Evolutionary conservation across 768 basidiomycete species (phyloP).

Genomic region (Boletus tylopilopsis): DNA sequence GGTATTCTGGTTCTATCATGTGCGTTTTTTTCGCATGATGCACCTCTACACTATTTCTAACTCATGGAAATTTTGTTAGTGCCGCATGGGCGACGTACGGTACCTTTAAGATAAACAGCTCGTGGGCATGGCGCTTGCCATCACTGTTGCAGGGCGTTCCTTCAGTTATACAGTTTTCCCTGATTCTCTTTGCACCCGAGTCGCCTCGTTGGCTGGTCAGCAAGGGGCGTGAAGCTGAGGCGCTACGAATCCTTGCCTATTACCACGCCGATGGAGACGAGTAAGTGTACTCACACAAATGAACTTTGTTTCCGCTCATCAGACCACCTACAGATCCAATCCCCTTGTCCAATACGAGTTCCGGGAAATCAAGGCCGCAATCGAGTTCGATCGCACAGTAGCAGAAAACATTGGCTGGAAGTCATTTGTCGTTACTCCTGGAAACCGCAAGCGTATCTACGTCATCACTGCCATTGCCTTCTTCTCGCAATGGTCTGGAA

Average conservation of each 20-base stretch:
- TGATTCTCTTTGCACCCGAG: conserved; percentile 74
- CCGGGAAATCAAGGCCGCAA: conserved; percentile 75
- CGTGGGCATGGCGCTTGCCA: conserved; percentile 84
- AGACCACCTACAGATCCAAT: conserved; percentile 40
- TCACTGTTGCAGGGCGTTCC: conserved; percentile 70
- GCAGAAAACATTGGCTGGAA: conserved; percentile 63
- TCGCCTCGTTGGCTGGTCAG: conserved; percentile 80
- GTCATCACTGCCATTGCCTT: conserved; percentile 76
- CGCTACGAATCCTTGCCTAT: conserved; percentile 67
- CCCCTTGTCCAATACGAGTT: conserved; percentile 71
- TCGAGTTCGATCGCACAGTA: conserved; percentile 62
- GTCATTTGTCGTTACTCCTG: conserved; percentile 59
- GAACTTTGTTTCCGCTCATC: not conserved
- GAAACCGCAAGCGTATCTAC: conserved; percentile 72
- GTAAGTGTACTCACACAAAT: conserved; percentile 30
- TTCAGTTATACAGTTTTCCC: conserved; percentile 57
- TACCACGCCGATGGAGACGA: conserved; percentile 79
- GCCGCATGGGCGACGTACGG: conserved; percentile 87
- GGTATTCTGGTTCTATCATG: conserved; percentile 83
- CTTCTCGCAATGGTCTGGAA: conserved; percentile 86
- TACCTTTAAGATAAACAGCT: conserved; percentile 61
- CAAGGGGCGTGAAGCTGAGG: conserved; percentile 70
- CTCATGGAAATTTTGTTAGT: conserved; percentile 25
- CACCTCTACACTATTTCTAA: not conserved
- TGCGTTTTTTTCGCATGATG: conserved; percentile 29